Conservation (phyloP, 495 filamentous ascomycete genomes). For the Aspergillus sclerotioniger region DNA sequence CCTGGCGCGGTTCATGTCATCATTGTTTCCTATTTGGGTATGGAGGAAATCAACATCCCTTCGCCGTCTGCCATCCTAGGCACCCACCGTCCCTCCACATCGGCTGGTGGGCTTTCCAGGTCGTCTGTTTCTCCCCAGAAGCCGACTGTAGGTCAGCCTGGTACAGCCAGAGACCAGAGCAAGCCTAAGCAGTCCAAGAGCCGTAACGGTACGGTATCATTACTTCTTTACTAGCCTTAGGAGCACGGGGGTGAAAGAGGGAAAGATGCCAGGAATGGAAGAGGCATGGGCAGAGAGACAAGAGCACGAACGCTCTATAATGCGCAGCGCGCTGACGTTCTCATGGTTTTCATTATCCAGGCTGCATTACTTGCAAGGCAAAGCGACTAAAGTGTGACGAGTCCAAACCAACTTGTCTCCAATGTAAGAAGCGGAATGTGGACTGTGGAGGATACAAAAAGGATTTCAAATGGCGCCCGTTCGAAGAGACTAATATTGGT, state of each 20-base stretch:
- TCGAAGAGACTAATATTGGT: constrained; percentile 65
- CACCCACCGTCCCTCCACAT: constrained; percentile 35
- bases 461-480: constrained; percentile 80
- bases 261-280: constrained; percentile 1
- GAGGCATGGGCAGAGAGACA: constrained; percentile 2
- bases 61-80: constrained; percentile 61
- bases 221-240: constrained; percentile 12
- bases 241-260: not conserved
- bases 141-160: constrained; percentile 27
- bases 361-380: constrained; percentile 78
- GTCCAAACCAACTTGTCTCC: constrained; percentile 70
- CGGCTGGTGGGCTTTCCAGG: constrained; percentile 29
- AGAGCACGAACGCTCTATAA: constrained; percentile 7
- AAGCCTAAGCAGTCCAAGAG: constrained; percentile 83
- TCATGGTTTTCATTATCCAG: constrained; percentile 41
- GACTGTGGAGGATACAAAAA: constrained; percentile 77
- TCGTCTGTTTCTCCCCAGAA: constrained; percentile 32
- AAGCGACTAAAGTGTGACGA: constrained; percentile 84
- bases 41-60: constrained; percentile 64
- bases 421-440: constrained; percentile 69
- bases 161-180: constrained; percentile 22
- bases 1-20: constrained; percentile 8
- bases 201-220: constrained; percentile 65
- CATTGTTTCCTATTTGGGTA: constrained; percentile 27
- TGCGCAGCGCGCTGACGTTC: constrained; percentile 36